Conservation (phyloP, 116 monocot species). For the Trichopus zeylanicus region DNA sequence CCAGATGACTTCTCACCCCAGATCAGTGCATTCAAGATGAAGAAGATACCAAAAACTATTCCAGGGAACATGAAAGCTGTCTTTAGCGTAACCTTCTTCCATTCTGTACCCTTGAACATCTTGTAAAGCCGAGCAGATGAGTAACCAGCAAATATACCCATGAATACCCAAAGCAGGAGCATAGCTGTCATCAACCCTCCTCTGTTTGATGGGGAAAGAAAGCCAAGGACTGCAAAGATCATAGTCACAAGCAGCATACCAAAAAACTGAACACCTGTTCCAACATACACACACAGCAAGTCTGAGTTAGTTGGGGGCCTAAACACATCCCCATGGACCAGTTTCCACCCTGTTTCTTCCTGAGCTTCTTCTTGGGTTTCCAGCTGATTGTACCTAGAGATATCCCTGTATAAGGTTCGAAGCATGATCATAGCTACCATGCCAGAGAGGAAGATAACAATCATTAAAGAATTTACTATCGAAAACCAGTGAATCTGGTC, state of each 20-base stretch:
- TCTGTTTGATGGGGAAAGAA: constrained; percentile 84
- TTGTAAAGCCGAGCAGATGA: constrained; percentile 68
- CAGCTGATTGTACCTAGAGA: constrained; percentile 90
- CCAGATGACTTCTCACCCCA: constrained; percentile 94
- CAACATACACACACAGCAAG: constrained; percentile 72
- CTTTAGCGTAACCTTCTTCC: constrained; percentile 64
- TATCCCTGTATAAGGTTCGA: constrained; percentile 80
- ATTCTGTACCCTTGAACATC: constrained; percentile 79
- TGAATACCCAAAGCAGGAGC: constrained; percentile 88
- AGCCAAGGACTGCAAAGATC: constrained; percentile 73
- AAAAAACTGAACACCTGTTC: constrained; percentile 79
- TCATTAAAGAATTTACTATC: constrained; percentile 87
- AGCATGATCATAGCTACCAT: constrained; percentile 99
- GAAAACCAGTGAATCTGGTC: constrained; percentile 99
- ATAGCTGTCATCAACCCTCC: constrained; percentile 90
- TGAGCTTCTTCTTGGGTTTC: constrained; percentile 98
- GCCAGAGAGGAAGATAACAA: constrained; percentile 88
- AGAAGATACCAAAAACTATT: constrained; percentile 47
- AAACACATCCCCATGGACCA: constrained; percentile 88
- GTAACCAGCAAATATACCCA: constrained; percentile 81
- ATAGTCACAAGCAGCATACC: constrained; percentile 77
- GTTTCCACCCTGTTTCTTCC: constrained; percentile 93
- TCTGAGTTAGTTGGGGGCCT: constrained; percentile 70
- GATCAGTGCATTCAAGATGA: constrained; percentile 67
- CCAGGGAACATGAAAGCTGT: constrained; percentile 77